phyloP scores from a whole-genome alignment of 1,284 basidiomycete genomes.

The Malassezia equina region DNA sequence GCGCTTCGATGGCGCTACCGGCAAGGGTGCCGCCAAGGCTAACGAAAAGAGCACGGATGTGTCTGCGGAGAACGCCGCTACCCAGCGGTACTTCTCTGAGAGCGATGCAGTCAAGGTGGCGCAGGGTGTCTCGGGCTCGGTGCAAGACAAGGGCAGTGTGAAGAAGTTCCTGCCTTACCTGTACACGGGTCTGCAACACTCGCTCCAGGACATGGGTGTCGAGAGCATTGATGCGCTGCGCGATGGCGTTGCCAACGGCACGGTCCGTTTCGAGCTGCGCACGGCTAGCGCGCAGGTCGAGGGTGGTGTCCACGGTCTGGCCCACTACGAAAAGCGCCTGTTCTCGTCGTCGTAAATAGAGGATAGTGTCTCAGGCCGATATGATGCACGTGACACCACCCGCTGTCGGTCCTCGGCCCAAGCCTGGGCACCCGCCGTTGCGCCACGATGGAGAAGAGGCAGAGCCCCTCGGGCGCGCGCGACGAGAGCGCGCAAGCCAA shows the following conservation, averaged over 20 bases:
- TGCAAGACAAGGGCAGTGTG: conserved; percentile 91
- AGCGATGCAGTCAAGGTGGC: conserved; percentile 89
- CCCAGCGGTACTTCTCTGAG: conserved; percentile 93
- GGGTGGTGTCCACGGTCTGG: conserved; percentile 76
- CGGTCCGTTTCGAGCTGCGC: conserved; percentile 80
- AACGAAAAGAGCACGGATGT: conserved; percentile 51
- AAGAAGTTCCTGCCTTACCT: conserved; percentile 80
- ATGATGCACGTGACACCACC: not conserved
- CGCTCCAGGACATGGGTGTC: conserved; percentile 86
- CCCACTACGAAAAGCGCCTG: conserved; percentile 57
- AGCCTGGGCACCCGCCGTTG: not conserved
- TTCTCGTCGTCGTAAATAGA: conserved; percentile 46
- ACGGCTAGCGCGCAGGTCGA: conserved; percentile 92
- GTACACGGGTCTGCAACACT: conserved; percentile 84
- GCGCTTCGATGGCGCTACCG: conserved; percentile 45
- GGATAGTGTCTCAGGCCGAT: not conserved
- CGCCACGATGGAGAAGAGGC: conserved; percentile 13
- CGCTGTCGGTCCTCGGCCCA: not conserved
- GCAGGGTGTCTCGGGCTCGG: conserved; percentile 81
- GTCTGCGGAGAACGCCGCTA: conserved; percentile 76
- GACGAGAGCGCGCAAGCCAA: conserved; percentile 3
- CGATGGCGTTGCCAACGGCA: conserved; percentile 58
- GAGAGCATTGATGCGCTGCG: conserved; percentile 59
- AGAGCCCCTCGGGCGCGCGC: not conserved
- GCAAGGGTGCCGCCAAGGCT: conserved; percentile 52